A percentile compares a stretch with the other conserved stretches of the same genome.
phyloP scores from a whole-genome alignment of 768 basidiomycete species.

The Auriscalpium microsporum region DNA sequence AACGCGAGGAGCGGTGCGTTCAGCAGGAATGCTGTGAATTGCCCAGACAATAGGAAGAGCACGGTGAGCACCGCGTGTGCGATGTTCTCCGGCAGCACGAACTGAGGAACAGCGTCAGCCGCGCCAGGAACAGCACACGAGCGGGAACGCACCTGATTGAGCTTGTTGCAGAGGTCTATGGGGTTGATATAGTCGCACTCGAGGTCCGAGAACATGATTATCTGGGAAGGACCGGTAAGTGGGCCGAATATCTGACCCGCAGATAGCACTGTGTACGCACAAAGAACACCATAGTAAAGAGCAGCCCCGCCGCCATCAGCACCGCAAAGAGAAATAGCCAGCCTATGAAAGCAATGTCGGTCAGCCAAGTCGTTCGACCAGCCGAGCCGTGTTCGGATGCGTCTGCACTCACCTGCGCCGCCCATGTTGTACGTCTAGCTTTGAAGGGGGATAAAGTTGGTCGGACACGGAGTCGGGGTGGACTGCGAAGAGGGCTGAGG shows the following conservation, averaged over 20 bases:
- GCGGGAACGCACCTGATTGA: constrained; percentile 71
- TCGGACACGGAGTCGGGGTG: not conserved
- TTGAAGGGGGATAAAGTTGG: not conserved
- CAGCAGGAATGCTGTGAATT: constrained; percentile 89
- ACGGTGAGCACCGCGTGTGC: constrained; percentile 88
- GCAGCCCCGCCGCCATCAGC: constrained; percentile 85
- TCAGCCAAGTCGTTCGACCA: not conserved
- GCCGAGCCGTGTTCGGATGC: not conserved
- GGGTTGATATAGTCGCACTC: constrained; percentile 99
- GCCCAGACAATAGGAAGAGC: constrained; percentile 89
- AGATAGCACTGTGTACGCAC: constrained; percentile 43
- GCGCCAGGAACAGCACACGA: not conserved
- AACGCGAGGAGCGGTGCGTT: constrained; percentile 84
- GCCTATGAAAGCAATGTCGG: constrained; percentile 35
- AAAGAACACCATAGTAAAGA: constrained; percentile 99
- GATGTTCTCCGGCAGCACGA: constrained; percentile 93
- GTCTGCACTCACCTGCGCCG: not conserved
- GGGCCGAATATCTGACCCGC: not conserved
- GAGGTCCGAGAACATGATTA: constrained; percentile 99
- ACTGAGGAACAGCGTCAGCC: constrained; percentile 41
- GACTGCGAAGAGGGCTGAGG: not conserved
- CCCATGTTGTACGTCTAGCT: constrained; percentile 19
- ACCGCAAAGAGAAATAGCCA: constrained; percentile 98
- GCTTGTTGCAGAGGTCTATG: constrained; percentile 99
- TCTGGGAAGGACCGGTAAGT: constrained; percentile 42